A percentile compares a stretch with the other conserved stretches of the same genome.
These are phyloP conservation scores for Salix koriyanagi DNA, from an alignment of 345 rosid genomes.

Conservation along the genomic window DNA sequence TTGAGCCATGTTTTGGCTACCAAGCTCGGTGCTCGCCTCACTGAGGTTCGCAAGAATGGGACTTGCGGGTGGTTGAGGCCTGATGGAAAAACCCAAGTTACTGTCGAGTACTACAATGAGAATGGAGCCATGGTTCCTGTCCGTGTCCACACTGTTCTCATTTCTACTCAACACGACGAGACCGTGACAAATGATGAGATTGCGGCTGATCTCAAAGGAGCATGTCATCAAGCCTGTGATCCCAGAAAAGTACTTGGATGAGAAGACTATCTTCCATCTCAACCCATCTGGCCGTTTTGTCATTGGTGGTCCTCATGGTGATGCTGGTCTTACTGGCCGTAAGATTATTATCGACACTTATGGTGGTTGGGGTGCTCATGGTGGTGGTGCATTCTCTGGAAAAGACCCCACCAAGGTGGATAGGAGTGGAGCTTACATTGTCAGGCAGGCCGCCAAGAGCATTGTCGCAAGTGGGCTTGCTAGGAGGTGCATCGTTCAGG, in stretches of 20 bases:
- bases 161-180: conserved; percentile 56
- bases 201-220: conserved; percentile 76
- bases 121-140: conserved; percentile 75
- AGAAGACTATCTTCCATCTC: conserved; percentile 78
- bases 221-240: conserved; percentile 70
- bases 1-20: conserved; percentile 69
- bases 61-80: conserved; percentile 68
- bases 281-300: conserved; percentile 82
- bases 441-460: conserved; percentile 81
- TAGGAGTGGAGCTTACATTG: conserved; percentile 74
- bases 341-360: conserved; percentile 81
- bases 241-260: conserved; percentile 70
- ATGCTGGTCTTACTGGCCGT: conserved; percentile 78
- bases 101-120: conserved; percentile 51
- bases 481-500: conserved; percentile 59
- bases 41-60: conserved; percentile 70
- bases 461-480: conserved; percentile 51
- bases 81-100: conserved; percentile 60
- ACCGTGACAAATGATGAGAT: conserved; percentile 66
- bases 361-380: conserved; percentile 80
- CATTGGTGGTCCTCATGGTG: conserved; percentile 78
- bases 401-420: conserved; percentile 81
- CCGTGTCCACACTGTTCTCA: conserved; percentile 73
- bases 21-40: conserved; percentile 70
- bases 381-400: conserved; percentile 82